These are phyloP conservation scores for Coccomyxa subellipsoidea DNA, from an alignment of 163 green algal species.

Conservation along the genomic window DNA sequence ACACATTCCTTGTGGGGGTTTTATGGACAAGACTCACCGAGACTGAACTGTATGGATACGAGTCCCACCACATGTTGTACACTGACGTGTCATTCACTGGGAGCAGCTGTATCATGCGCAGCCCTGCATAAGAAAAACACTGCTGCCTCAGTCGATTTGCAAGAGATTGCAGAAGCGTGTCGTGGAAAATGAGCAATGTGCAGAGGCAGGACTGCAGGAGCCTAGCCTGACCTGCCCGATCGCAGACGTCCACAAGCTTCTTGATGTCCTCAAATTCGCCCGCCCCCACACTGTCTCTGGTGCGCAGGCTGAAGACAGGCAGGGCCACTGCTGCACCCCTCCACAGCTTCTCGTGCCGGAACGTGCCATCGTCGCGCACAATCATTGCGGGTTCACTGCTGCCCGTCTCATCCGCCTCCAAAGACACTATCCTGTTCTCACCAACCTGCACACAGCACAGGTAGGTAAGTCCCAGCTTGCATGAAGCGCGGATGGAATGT, in stretches of 20 bases:
- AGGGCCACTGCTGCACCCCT: slow-evolving; percentile 79
- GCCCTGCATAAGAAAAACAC: slow-evolving; percentile 34
- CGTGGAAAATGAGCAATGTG: no score
- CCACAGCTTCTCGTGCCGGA: slow-evolving; percentile 74
- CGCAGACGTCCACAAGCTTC: slow-evolving; percentile 76
- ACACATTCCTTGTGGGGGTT: no score
- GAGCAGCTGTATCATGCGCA: slow-evolving; percentile 82
- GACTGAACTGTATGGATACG: slow-evolving; percentile 92
- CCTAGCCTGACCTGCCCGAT: slow-evolving; percentile 40
- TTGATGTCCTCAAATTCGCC: slow-evolving; percentile 93
- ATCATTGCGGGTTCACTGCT: neutral
- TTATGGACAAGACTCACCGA: slow-evolving; percentile 68
- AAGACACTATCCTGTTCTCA: slow-evolving; percentile 35
- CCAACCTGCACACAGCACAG: slow-evolving; percentile 8
- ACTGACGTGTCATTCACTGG: slow-evolving; percentile 95
- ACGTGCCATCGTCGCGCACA: slow-evolving; percentile 54
- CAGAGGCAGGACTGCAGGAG: no score
- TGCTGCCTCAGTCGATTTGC: no score
- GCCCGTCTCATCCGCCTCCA: neutral
- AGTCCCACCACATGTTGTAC: slow-evolving; percentile 87
- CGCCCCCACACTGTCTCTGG: slow-evolving; percentile 62
- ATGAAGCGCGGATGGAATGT: neutral
- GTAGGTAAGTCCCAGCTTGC: no score
- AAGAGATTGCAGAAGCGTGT: no score
- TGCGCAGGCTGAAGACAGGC: slow-evolving; percentile 89